Percentiles rank a stretch among this genome's conserved stretches.
phyloP scores from a whole-genome alignment of 805 yeast species.

The Yarrowia porcina region DNA sequence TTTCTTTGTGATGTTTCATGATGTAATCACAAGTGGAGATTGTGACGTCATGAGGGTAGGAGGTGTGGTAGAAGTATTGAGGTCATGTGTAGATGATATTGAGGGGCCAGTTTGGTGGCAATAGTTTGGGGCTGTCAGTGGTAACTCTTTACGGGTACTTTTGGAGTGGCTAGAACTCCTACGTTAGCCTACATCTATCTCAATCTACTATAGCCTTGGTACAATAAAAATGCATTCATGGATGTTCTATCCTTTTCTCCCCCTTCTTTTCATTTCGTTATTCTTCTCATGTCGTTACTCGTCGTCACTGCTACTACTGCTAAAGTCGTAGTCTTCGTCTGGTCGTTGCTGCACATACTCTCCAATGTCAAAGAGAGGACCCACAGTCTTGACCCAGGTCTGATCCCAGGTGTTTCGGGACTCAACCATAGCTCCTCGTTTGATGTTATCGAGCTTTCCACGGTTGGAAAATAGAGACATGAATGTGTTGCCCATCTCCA shows the following conservation, averaged over 20 bases:
- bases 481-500: conserved; percentile 47
- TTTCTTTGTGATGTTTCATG: neutral
- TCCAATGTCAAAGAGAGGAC: conserved; percentile 43
- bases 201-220: neutral
- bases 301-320: conserved; percentile 26
- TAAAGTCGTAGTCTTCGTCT: conserved; percentile 22
- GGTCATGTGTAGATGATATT: no score
- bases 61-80: neutral
- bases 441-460: conserved; percentile 43
- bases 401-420: conserved; percentile 67
- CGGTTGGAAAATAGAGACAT: conserved; percentile 37
- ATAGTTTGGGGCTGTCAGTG: no score
- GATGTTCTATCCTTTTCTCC: neutral
- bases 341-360: conserved; percentile 28
- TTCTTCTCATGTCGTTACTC: no score
- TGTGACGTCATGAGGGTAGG: neutral
- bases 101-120: no score
- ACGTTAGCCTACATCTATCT: no score
- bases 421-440: conserved; percentile 70
- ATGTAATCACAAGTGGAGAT: neutral
- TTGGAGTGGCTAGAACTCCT: no score
- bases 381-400: conserved; percentile 62
- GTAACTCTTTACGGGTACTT: no score
- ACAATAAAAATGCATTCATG: conserved; percentile 5
- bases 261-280: neutral